Conservation (phyloP, 257 asterid species). For the Leptodermis oblonga region DNA sequence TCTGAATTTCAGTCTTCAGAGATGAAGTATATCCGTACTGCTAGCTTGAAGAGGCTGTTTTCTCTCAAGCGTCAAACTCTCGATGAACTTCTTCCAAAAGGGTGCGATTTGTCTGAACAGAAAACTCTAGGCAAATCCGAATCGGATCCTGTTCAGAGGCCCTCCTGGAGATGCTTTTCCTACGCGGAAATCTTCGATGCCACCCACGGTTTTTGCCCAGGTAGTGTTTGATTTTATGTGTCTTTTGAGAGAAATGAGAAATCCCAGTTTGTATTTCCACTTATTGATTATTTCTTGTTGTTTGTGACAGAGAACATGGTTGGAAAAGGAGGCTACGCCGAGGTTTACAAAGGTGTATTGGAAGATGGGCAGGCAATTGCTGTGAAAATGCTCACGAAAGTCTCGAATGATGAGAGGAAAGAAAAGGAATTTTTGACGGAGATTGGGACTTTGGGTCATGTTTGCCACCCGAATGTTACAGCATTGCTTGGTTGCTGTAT, state of each 20-base stretch:
- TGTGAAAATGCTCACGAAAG: slow-evolving; percentile 64
- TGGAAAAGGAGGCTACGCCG: slow-evolving; percentile 96
- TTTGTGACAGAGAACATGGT: slow-evolving; percentile 61
- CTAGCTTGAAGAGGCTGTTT: slow-evolving; percentile 67
- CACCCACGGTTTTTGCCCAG: slow-evolving; percentile 71
- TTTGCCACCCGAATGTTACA: slow-evolving; percentile 74
- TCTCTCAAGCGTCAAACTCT: slow-evolving; percentile 52
- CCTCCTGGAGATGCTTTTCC: slow-evolving; percentile 90
- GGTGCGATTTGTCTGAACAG: slow-evolving; percentile 20
- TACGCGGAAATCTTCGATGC: slow-evolving; percentile 65
- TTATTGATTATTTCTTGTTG: background rate
- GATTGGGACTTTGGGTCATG: slow-evolving; percentile 88
- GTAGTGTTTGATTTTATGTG: slow-evolving; percentile 17
- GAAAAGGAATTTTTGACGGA: slow-evolving; percentile 85
- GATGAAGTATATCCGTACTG: slow-evolving; percentile 72
- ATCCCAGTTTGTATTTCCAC: too few species aligned
- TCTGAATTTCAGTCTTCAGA: background rate
- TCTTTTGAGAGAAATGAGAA: background rate
- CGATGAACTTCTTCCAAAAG: slow-evolving; percentile 34
- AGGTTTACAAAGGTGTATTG: slow-evolving; percentile 81
- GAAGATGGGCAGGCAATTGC: slow-evolving; percentile 83
- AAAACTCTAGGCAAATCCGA: slow-evolving; percentile 13
- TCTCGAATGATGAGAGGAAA: slow-evolving; percentile 71
- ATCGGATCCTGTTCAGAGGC: slow-evolving; percentile 33
- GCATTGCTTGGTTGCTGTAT: slow-evolving; percentile 79